Percentiles rank a stretch among this genome's conserved stretches.
phyloP scores from a whole-genome alignment of 1,284 basidiomycete genomes.

The Ustilago lituana region DNA sequence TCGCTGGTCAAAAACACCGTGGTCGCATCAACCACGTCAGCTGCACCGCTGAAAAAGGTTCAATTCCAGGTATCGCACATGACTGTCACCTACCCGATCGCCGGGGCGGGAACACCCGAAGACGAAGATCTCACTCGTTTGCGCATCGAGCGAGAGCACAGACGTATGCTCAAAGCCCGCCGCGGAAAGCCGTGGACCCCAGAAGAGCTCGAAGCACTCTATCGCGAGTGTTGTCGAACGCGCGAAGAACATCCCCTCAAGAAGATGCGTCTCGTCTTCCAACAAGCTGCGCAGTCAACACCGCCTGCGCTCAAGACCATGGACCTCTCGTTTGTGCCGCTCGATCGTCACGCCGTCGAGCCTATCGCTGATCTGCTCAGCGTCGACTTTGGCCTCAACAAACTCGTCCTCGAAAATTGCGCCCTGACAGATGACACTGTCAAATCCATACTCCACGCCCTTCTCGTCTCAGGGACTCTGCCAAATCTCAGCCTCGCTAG shows the following conservation, averaged over 20 bases:
- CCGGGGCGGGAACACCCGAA: constrained; percentile 52
- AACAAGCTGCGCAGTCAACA: constrained; percentile 43
- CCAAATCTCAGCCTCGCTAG: constrained; percentile 86
- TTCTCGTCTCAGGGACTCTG: constrained; percentile 83
- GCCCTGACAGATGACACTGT: constrained; percentile 71
- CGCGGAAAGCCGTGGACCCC: constrained; percentile 53
- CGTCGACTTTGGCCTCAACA: constrained; percentile 62
- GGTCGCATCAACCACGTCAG: constrained; percentile 34
- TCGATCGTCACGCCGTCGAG: constrained; percentile 54
- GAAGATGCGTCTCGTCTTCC: constrained; percentile 60
- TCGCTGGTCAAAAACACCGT: constrained; percentile 27
- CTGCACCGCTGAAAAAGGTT: constrained; percentile 57
- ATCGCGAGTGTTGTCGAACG: constrained; percentile 64
- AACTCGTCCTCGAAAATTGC: constrained; percentile 63
- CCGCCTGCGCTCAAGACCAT: constrained; percentile 55
- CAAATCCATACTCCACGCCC: constrained; percentile 88
- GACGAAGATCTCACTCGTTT: constrained; percentile 59
- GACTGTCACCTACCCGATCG: constrained; percentile 64
- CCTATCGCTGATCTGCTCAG: constrained; percentile 64
- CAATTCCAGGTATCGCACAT: constrained; percentile 63
- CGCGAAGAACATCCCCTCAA: constrained; percentile 64
- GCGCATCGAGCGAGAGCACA: constrained; percentile 60
- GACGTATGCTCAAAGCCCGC: constrained; percentile 43
- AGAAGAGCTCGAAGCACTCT: constrained; percentile 60
- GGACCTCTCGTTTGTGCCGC: constrained; percentile 57